Base-by-base conservation (phyloP, 1,284 basidiomycete genomes). In the Malassezia pachydermatis region DNA sequence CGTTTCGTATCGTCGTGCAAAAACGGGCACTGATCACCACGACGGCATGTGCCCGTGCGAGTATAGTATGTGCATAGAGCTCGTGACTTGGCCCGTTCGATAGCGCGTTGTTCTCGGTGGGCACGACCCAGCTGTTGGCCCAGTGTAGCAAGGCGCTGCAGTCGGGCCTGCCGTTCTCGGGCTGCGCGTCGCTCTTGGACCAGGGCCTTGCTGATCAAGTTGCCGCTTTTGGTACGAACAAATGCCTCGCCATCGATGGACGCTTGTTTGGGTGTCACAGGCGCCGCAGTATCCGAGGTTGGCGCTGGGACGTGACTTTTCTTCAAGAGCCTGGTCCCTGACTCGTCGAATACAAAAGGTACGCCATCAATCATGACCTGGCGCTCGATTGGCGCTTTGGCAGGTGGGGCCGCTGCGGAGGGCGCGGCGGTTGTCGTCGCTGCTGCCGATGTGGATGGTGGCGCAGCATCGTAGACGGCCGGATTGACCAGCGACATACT, bases 311-410 rank as follows among this genome's bases (percentile, higher is more conserved):
- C 24, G 7, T 23, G 35, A 34, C 39, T 43, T 41, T 62, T 73
- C 39, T 75, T 68, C 22, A 73, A 72, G n/a, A 77, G 64, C 59
- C 76, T 76, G 36, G 67, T 71, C 3, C 76, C 76, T 5, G 70
- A 74, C 39, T 74, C 65, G 42, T 76, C 76, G 52, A 77, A 77
- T 45, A 76, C 73, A 51, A 76, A 77, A 13, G 74, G 67, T 32
- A 76, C 73, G 8, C 76, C 76, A 55, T 77, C 76, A 16, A 77
- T 74, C 23, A 76, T 72, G 2, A 77, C 75, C 42, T 70, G 63
- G 35, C 1, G 48, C 42, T 9, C 37, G 28, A 9, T 40, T 28
- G 45, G 42, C 33, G 23, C 20, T 11, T 24, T 47, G 38, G 29
- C 33, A 20, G 28, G 29, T n/a, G n/a, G n/a, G n/a, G n/a, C n/a